Conservation (phyloP, 2,329 filamentous ascomycete genomes). For the Cercospora brassicicola region DNA sequence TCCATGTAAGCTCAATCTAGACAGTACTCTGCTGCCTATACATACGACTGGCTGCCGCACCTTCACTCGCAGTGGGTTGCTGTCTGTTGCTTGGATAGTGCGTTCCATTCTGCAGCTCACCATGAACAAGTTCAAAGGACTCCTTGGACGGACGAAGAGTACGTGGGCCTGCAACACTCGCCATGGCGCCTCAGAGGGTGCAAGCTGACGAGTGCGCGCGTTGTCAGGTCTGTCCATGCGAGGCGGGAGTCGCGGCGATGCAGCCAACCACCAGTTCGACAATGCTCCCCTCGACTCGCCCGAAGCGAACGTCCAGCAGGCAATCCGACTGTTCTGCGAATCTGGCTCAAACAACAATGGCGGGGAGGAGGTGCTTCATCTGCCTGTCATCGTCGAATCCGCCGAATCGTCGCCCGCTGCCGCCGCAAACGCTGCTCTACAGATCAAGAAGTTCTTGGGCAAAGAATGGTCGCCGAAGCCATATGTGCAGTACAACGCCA, state of each 20-base stretch:
- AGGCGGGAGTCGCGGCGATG: slow-evolving; percentile 7
- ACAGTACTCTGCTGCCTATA: slow-evolving; percentile 3
- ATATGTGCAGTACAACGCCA: slow-evolving; percentile 86
- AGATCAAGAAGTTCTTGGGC: slow-evolving; percentile 79
- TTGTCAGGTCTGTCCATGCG: slow-evolving; percentile 5
- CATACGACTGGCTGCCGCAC: not conserved
- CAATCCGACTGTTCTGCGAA: slow-evolving; percentile 78
- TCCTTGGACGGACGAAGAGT: slow-evolving; percentile 17
- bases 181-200: not conserved
- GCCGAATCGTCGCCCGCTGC: slow-evolving; percentile 89
- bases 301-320: slow-evolving; percentile 64
- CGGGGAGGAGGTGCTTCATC: slow-evolving; percentile 86
- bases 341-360: slow-evolving; percentile 57
- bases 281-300: slow-evolving; percentile 53
- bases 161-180: not conserved
- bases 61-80: not conserved
- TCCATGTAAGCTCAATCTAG: slow-evolving; percentile 5
- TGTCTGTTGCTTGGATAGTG: slow-evolving; percentile 1
- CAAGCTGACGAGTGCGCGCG: slow-evolving; percentile 8
- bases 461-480: slow-evolving; percentile 63
- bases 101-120: not conserved
- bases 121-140: slow-evolving; percentile 20
- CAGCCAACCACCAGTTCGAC: slow-evolving; percentile 18
- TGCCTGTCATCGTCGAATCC: slow-evolving; percentile 89
- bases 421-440: slow-evolving; percentile 74